A percentile compares a stretch with the other conserved stretches of the same genome.
Evolutionary conservation across 331 rosid genomes (phyloP).

Genomic region (Ulmus americana): DNA sequence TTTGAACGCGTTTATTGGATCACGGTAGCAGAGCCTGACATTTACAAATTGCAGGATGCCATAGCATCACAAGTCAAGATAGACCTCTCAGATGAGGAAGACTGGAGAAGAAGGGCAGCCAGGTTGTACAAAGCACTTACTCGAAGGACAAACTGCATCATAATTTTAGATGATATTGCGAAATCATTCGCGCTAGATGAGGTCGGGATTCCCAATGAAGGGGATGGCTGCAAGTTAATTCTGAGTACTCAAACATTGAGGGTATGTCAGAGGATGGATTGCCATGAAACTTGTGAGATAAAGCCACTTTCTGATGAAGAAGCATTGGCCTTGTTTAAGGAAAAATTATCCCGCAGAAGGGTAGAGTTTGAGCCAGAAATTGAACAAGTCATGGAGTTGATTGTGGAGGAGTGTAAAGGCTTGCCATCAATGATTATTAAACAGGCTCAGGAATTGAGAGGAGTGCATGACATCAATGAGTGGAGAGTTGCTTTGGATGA

Average conservation of each 20-base stretch:
- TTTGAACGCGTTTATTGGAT: constrained; percentile 18
- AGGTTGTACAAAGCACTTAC: constrained; percentile 1
- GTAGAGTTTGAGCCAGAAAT: background rate
- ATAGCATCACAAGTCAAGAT: constrained; percentile 10
- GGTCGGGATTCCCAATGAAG: constrained; percentile 9
- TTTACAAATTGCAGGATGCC: constrained; percentile 10
- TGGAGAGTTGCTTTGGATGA: constrained; percentile 5
- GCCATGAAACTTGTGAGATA: background rate
- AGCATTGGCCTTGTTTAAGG: constrained; percentile 14
- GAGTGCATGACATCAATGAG: constrained; percentile 12
- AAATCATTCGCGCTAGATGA: constrained; percentile 3
- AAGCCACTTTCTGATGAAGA: background rate
- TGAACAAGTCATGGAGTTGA: background rate
- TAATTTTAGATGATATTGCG: constrained; percentile 27
- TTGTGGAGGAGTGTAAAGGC: constrained; percentile 11
- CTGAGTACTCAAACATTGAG: constrained; percentile 5
- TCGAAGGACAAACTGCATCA: background rate
- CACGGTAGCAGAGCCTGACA: background rate
- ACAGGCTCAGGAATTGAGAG: background rate
- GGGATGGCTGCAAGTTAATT: constrained; percentile 19
- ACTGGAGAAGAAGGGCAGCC: constrained; percentile 8
- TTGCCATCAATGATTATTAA: background rate
- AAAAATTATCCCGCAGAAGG: background rate
- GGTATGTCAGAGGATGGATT: constrained; percentile 9
- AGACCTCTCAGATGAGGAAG: constrained; percentile 9